Conservation (phyloP, 75 land plant species). For the Picea sitchensis region DNA sequence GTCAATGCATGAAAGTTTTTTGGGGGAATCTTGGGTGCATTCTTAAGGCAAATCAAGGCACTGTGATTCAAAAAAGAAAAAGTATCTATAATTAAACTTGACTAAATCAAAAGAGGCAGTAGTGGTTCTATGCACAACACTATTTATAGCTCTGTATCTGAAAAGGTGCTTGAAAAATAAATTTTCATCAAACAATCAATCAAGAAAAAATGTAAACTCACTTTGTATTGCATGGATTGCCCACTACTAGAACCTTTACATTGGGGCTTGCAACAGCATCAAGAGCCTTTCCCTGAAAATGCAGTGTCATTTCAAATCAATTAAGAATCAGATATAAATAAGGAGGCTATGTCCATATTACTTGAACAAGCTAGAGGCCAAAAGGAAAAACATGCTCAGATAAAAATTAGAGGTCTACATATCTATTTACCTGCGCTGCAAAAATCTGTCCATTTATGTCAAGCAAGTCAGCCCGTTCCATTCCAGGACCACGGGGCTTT, state of each 20-base stretch:
- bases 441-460: conserved; percentile 96
- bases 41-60: conserved; percentile 94
- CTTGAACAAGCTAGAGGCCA: not conserved
- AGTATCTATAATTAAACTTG: conserved; percentile 1
- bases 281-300: conserved; percentile 77
- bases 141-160: not conserved
- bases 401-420: not conserved
- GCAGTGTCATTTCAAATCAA: conserved; percentile 1
- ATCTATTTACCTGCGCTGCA: conserved; percentile 73
- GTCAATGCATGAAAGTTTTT: conserved; percentile 95
- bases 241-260: conserved; percentile 93
- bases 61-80: conserved; percentile 26
- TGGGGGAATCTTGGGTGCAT: conserved; percentile 88
- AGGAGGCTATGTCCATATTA: not conserved
- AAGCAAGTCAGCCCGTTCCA: conserved; percentile 88
- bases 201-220: conserved; percentile 21
- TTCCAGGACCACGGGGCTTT: conserved; percentile 99
- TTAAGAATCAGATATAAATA: conserved; percentile 16
- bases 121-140: not conserved
- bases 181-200: not conserved
- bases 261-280: conserved; percentile 87
- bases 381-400: not conserved
- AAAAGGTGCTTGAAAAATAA: not conserved
- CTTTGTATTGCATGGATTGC: conserved; percentile 99
- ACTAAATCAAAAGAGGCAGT: conserved; percentile 6